These are phyloP conservation scores for Arthroderma uncinatum DNA, from an alignment of 2,329 filamentous ascomycete species.

Conservation along the genomic window DNA sequence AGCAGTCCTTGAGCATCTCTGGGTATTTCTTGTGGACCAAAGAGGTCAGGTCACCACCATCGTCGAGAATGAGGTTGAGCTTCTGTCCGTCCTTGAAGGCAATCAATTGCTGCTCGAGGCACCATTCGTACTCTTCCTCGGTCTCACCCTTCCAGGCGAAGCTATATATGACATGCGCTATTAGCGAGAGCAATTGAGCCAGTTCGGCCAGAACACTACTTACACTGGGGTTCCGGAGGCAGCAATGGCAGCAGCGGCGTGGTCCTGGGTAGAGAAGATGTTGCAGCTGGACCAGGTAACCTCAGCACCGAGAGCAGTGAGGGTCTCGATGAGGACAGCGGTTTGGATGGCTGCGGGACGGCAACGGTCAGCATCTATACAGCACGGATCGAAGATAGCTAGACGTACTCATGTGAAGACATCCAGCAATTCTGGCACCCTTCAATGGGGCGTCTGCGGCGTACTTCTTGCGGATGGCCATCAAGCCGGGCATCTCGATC, in stretches of 20 bases:
- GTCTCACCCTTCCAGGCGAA: constrained; percentile 84
- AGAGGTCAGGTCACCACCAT: constrained; percentile 91
- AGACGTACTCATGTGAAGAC: constrained; percentile 82
- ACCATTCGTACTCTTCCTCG: constrained; percentile 99
- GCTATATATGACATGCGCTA: constrained; percentile 21
- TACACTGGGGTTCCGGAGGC: constrained; percentile 80
- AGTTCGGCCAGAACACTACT: constrained; percentile 31
- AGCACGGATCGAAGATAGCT: constrained; percentile 12
- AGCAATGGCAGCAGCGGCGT: constrained; percentile 94
- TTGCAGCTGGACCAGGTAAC: constrained; percentile 99
- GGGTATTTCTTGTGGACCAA: constrained; percentile 98
- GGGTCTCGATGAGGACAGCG: constrained; percentile 96
- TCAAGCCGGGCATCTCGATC: constrained; percentile 93
- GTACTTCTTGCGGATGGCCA: constrained; percentile 89
- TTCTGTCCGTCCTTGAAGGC: constrained; percentile 95
- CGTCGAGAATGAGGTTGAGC: constrained; percentile 98
- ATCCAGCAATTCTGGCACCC: constrained; percentile 92
- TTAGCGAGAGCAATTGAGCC: neutral
- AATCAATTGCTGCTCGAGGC: constrained; percentile 91
- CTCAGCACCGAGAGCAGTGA: constrained; percentile 88
- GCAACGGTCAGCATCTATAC: neutral
- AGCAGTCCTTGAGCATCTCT: constrained; percentile 96
- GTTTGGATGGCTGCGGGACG: constrained; percentile 71
- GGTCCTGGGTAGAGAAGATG: constrained; percentile 99
- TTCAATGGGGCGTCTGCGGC: constrained; percentile 83